phyloP scores from a whole-genome alignment of 139 green algal genomes.

The Chlamydomonas sphaeroides region DNA sequence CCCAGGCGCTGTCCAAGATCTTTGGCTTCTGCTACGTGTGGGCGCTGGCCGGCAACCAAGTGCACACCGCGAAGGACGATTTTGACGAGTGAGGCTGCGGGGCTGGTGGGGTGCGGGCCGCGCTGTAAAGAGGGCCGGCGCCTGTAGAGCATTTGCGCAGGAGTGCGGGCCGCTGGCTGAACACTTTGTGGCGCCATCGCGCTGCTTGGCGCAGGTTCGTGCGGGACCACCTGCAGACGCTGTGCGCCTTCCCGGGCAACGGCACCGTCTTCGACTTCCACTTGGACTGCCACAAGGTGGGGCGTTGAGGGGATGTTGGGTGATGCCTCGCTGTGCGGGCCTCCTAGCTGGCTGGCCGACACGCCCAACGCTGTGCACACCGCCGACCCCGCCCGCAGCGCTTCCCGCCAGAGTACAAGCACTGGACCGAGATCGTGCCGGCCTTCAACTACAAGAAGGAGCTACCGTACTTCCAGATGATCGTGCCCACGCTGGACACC shows the following conservation, averaged over 20 bases:
- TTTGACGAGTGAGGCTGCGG: conserved; percentile 70
- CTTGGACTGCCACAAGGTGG: conserved; percentile 54
- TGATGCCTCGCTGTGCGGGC: not conserved
- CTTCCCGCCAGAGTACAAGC: conserved; percentile 61
- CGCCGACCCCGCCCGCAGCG: no score
- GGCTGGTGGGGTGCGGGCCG: no score
- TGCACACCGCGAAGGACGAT: conserved; percentile 55
- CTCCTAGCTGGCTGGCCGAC: no score
- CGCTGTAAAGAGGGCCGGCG: no score
- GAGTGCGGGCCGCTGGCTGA: no score
- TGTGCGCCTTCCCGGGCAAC: conserved; percentile 50
- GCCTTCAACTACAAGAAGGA: conserved; percentile 76
- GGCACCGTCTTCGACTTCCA: conserved; percentile 84
- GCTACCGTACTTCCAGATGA: conserved; percentile 84
- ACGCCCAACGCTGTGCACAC: no score
- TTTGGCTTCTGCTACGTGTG: conserved; percentile 82
- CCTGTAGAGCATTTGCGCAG: no score
- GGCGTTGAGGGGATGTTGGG: not conserved
- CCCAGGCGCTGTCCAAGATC: conserved; percentile 54
- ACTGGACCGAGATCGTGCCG: conserved; percentile 74
- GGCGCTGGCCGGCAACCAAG: conserved; percentile 76
- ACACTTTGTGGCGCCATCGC: no score
- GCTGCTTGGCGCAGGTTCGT: conserved; percentile 61
- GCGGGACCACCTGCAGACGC: conserved; percentile 53
- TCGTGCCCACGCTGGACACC: conserved; percentile 85